phyloP scores from a whole-genome alignment of 2,329 filamentous ascomycete species.

The Aspergillus fischeri region DNA sequence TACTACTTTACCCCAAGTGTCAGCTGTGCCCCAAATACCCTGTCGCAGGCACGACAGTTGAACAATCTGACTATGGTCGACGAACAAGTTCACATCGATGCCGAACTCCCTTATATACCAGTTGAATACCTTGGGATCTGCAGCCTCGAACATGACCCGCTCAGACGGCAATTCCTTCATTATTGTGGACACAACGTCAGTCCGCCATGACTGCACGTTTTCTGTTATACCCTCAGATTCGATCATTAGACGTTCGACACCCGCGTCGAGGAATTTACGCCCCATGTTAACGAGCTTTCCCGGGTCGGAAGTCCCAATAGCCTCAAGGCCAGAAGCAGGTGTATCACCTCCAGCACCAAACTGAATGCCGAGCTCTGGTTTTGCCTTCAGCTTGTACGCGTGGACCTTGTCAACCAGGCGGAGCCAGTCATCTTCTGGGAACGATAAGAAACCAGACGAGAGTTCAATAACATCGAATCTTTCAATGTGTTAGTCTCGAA shows the following conservation, averaged over 20 bases:
- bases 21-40: constrained; percentile 54
- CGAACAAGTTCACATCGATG: constrained; percentile 54
- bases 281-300: constrained; percentile 48
- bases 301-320: constrained; percentile 48
- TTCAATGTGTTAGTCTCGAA: not conserved
- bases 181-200: constrained; percentile 52
- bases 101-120: constrained; percentile 57
- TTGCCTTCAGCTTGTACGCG: constrained; percentile 47
- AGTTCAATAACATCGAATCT: constrained; percentile 54
- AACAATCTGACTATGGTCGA: constrained; percentile 56
- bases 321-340: constrained; percentile 43
- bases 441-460: constrained; percentile 51
- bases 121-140: constrained; percentile 53
- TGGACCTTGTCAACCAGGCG: constrained; percentile 49
- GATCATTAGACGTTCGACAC: constrained; percentile 55
- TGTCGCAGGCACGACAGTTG: constrained; percentile 50
- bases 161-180: constrained; percentile 50
- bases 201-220: constrained; percentile 52
- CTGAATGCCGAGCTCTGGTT: constrained; percentile 55
- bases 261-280: constrained; percentile 47
- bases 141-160: constrained; percentile 57
- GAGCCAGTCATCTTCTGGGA: constrained; percentile 53
- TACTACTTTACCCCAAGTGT: constrained; percentile 53
- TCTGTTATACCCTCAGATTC: constrained; percentile 59
- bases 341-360: constrained; percentile 56